Evolutionary conservation across 768 basidiomycete species (phyloP).

Genomic region (Udeniomyces megalosporus): DNA sequence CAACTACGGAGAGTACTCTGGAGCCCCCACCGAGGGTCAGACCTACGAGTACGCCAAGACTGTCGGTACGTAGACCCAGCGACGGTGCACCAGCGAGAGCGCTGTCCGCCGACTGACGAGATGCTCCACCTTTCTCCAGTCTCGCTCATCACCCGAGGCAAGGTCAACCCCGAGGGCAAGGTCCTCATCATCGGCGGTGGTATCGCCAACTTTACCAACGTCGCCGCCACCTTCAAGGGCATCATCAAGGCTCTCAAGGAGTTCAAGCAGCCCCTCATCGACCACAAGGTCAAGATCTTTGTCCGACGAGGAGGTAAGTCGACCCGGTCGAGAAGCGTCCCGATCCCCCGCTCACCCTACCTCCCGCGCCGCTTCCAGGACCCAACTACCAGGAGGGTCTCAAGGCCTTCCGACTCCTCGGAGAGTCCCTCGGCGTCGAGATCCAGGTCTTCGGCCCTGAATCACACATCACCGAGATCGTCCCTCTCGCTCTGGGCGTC

Average conservation of each 20-base stretch:
- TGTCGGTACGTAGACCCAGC: conserved; percentile 51
- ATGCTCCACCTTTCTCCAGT: conserved; percentile 33
- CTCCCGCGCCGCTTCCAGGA: no score
- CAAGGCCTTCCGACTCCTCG: conserved; percentile 95
- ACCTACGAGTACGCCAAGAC: conserved; percentile 99
- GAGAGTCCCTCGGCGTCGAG: conserved; percentile 86
- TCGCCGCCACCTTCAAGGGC: conserved; percentile 98
- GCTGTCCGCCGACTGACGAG: neutral
- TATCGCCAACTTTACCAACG: conserved; percentile 99
- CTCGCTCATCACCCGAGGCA: conserved; percentile 86
- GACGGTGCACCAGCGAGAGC: neutral
- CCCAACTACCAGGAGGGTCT: conserved; percentile 99
- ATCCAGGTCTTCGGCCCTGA: conserved; percentile 92
- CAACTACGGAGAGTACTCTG: conserved; percentile 99
- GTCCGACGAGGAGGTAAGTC: conserved; percentile 77
- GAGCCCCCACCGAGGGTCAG: conserved; percentile 93
- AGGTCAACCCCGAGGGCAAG: conserved; percentile 61
- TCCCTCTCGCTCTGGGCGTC: conserved; percentile 90
- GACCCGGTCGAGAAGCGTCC: no score
- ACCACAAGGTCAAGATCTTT: conserved; percentile 79
- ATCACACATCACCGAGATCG: conserved; percentile 95
- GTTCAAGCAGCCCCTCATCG: conserved; percentile 68
- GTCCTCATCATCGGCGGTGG: conserved; percentile 99
- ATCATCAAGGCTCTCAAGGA: conserved; percentile 95
- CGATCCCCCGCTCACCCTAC: no score